A percentile compares a stretch with the other conserved stretches of the same genome.
These are phyloP conservation scores for Astraeus odoratus DNA, from an alignment of 768 basidiomycete genomes.

Conservation along the genomic window DNA sequence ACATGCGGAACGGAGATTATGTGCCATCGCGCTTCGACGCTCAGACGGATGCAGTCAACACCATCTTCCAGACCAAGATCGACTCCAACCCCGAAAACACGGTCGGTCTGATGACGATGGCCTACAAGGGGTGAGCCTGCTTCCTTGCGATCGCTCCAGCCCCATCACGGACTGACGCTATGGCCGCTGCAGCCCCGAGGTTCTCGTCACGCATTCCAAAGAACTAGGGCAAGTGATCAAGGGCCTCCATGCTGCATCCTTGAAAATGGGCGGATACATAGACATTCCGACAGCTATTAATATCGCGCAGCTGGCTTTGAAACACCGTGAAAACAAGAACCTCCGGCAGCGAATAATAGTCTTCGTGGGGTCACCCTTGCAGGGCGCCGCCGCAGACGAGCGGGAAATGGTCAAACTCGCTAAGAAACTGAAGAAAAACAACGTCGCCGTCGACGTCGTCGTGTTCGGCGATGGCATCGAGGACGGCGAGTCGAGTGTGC, in stretches of 20 bases:
- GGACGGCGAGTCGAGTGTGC: constrained; percentile 56
- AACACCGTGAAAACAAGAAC: constrained; percentile 98
- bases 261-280: constrained; percentile 71
- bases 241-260: constrained; percentile 64
- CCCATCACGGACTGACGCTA: background rate
- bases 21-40: constrained; percentile 81
- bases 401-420: constrained; percentile 81
- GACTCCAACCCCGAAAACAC: constrained; percentile 97
- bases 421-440: constrained; percentile 99
- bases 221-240: constrained; percentile 88
- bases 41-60: constrained; percentile 86
- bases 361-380: constrained; percentile 87
- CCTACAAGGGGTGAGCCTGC: constrained; percentile 76
- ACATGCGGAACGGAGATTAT: constrained; percentile 95
- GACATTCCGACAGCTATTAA: constrained; percentile 89
- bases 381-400: constrained; percentile 63
- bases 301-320: constrained; percentile 92
- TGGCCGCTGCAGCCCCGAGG: constrained; percentile 63
- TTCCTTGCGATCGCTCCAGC: background rate
- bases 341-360: constrained; percentile 93
- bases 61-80: constrained; percentile 87
- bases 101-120: constrained; percentile 98
- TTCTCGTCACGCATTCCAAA: constrained; percentile 92
- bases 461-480: constrained; percentile 88
- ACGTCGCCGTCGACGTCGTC: constrained; percentile 90